A percentile compares a stretch with the other conserved stretches of the same genome.
Evolutionary conservation across 2,329 filamentous ascomycete genomes (phyloP).

Genomic region (Lasiodiplodia citricola): DNA sequence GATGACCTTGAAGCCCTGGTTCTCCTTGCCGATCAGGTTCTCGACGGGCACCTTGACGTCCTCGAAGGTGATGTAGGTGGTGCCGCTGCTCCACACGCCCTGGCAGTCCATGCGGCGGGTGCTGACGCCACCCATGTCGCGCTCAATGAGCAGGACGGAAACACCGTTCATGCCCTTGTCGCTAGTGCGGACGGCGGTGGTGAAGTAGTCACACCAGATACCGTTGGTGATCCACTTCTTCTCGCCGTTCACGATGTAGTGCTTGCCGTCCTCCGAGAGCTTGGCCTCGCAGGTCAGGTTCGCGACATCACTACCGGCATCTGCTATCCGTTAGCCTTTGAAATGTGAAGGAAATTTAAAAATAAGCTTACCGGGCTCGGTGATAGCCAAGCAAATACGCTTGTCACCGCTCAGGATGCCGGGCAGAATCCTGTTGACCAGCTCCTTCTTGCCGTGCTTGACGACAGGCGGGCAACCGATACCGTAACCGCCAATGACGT

Average conservation of each 20-base stretch:
- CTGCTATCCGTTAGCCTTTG: slow-evolving; percentile 49
- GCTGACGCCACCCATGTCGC: slow-evolving; percentile 79
- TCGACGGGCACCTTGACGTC: slow-evolving; percentile 99
- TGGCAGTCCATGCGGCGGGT: slow-evolving; percentile 98
- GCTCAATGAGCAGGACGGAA: slow-evolving; percentile 89
- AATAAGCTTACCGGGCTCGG: slow-evolving; percentile 66
- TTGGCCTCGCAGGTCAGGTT: slow-evolving; percentile 96
- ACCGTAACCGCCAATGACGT: slow-evolving; percentile 92
- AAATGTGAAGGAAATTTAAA: slow-evolving; percentile 26
- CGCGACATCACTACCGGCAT: slow-evolving; percentile 93
- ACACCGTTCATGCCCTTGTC: slow-evolving; percentile 91
- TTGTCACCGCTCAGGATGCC: slow-evolving; percentile 91
- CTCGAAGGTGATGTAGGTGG: slow-evolving; percentile 97
- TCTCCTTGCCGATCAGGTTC: slow-evolving; percentile 96
- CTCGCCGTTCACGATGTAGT: slow-evolving; percentile 99
- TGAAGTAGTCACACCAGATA: slow-evolving; percentile 97
- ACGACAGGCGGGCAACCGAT: slow-evolving; percentile 91
- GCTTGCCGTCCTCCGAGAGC: slow-evolving; percentile 92
- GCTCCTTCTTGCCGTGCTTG: slow-evolving; percentile 85
- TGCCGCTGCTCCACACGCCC: slow-evolving; percentile 93
- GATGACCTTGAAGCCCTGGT: slow-evolving; percentile 89
- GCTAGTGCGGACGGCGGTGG: slow-evolving; percentile 90
- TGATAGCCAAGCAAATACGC: slow-evolving; percentile 96
- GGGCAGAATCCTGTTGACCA: slow-evolving; percentile 87
- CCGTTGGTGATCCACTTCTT: slow-evolving; percentile 99